Conservation (phyloP, 2,329 filamentous ascomycete genomes). For the Cercospora zeae-maydis region DNA sequence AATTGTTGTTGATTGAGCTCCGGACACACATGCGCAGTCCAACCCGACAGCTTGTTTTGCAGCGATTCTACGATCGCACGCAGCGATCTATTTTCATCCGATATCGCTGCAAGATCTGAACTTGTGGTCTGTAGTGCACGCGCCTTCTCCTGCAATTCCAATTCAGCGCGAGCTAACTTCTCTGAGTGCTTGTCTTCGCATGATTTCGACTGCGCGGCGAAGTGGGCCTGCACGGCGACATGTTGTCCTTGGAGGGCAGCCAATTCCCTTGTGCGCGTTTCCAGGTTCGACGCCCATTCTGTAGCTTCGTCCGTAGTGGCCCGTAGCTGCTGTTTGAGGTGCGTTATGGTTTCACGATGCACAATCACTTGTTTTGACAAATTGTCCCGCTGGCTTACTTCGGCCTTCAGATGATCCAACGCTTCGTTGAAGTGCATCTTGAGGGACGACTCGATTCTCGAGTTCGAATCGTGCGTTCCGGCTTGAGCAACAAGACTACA, state of each 20-base stretch:
- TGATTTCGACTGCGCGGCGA: background rate
- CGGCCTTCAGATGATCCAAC: slow-evolving; percentile 19
- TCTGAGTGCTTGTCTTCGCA: background rate
- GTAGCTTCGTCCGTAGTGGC: slow-evolving; percentile 3
- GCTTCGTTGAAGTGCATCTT: slow-evolving; percentile 19
- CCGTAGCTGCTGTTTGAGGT: slow-evolving; percentile 21
- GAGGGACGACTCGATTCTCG: background rate
- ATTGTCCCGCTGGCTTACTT: slow-evolving; percentile 22
- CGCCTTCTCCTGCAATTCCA: background rate
- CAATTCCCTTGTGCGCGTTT: background rate
- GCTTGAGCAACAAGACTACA: background rate
- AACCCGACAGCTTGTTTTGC: background rate
- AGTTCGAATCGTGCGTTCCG: background rate
- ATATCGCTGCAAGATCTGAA: background rate
- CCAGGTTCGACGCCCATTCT: slow-evolving; percentile 9
- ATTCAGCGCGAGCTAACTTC: background rate
- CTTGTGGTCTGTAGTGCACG: background rate
- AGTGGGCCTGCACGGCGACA: background rate
- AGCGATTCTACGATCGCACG: background rate
- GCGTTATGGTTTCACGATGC: slow-evolving; percentile 18
- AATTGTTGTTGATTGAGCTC: background rate
- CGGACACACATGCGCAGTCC: background rate
- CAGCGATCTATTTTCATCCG: background rate
- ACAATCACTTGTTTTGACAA: slow-evolving; percentile 17
- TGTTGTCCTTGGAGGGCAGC: slow-evolving; percentile 1